Evolutionary conservation across 2,329 filamentous ascomycete species (phyloP), one percentile per base, ranked within the genome.

Genomic region (Arthrobotrys sinensis): DNA sequence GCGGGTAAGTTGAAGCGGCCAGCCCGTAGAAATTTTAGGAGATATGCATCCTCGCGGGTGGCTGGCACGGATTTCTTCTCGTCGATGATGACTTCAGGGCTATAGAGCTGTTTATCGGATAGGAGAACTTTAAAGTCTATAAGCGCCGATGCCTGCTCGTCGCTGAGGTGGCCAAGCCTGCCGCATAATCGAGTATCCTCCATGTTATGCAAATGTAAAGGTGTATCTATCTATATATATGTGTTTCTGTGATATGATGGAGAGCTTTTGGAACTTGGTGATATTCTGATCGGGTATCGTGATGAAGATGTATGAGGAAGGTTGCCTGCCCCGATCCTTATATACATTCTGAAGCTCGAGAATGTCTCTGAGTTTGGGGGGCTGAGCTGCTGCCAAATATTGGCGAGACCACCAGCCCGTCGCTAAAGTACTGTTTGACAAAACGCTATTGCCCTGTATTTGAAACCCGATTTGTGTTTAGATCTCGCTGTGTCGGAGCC

Each of bases 121-220:
- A 78, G 34, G 38, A 78, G 67, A 34, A 71, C 63, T 45, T 78
- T 78, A 45, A 78, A 78, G 38, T 78, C 67, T 3, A 68, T 55
- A 45, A 78, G 63, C n/a, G 40, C 65, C 16, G 43, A 16, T 34
- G 53, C 62, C 36, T 78, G 67, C 11, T 71, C 50, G 32, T 78
- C 62, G 45, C 43, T 71, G 21, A 78, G 45, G 16, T 78, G 66
- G 32, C 75, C 75, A 10, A 78, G 45, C 45, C 45, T 78, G 19
- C 75, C 75, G 34, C 10, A 55, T 11, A 68, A 16, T 57, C 62
- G 60, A n/a, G 57, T 40, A 21, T 72, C 28, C 21, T 72, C 60
- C 75, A 78, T 78, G 0, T 46, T 64, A n/a, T 21, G 8, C 8
- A 19, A 24, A 2, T 19, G 21, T 52, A 21, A 19, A 19, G 19